Base-by-base conservation (phyloP, 768 basidiomycete species). In the Xanthoconium purpureum region DNA sequence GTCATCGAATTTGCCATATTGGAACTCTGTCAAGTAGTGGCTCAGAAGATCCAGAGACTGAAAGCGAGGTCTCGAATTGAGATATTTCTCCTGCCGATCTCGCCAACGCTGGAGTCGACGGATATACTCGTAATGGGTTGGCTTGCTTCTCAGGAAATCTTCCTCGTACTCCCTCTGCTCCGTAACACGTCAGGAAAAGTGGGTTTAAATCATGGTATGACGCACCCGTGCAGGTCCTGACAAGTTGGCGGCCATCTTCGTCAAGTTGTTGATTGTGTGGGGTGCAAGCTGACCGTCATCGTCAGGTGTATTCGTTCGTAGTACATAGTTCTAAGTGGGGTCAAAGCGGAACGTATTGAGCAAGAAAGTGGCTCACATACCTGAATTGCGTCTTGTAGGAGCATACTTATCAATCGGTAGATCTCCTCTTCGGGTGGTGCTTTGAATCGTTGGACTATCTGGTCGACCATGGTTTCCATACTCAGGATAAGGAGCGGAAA, bases 391-490 rank as follows among this genome's bases (percentile, higher is more conserved):
- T 98, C 96, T 57, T 88, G 84, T 36, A 98, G 76, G 20, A 98
- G 75, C 74, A 95, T 88, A 61, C 87, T 89, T 44, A 94, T 84
- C 63, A 92, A 84, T 17, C 97, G 84, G 73, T 98, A 98, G 8
- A 94, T 86, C 61, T 98, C 95, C 73, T 99, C 97, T 56, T 99
- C 97, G 3, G 85, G 81, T 1, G 83, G 80, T 3, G 89, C 84
- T 70, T 97, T 96, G 76, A 98, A 96, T 50, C 94, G 84, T 56
- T 85, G 82, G 20, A 85, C 80, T 60, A 99, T 89, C 72, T 98
- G 94, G 62, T 99, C 97, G 5, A 95, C 89, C 81, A 98, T 89
- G 15, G 93, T 95, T 75, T 99, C 97, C 79, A 99, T 80, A 54
- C 94, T 97, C 20, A 98, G 77, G 32, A 96, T 91, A 36, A 99